phyloP scores from a whole-genome alignment of 768 basidiomycete genomes.

The Cyathus striatus region DNA sequence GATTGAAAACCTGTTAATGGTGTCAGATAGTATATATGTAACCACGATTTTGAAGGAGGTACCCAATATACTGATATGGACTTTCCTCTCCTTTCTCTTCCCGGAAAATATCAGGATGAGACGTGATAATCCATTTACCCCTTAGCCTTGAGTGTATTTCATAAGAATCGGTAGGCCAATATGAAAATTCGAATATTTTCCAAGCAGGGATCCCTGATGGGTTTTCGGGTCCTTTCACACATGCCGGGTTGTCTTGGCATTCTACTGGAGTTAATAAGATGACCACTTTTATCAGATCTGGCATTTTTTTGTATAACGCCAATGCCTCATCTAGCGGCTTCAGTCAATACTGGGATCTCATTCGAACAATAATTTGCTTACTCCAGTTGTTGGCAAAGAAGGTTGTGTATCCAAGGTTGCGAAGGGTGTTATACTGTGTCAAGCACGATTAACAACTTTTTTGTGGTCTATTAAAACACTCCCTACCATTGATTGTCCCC shows the following conservation, averaged over 20 bases:
- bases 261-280: conserved; percentile 18
- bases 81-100: conserved; percentile 5
- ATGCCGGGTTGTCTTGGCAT: conserved; percentile 19
- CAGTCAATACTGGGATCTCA: not conserved
- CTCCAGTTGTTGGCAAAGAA: conserved; percentile 17
- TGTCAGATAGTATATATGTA: too few species aligned
- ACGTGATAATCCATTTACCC: conserved; percentile 25
- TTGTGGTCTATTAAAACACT: not conserved
- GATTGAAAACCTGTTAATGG: conserved; percentile 21
- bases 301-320: conserved; percentile 23
- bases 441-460: not conserved
- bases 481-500: conserved; percentile 21
- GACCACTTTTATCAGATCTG: conserved; percentile 23
- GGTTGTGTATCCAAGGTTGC: conserved; percentile 11
- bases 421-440: not conserved
- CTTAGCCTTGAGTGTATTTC: conserved; percentile 12
- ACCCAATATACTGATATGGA: conserved; percentile 20
- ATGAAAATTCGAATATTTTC: conserved; percentile 29
- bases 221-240: conserved; percentile 19
- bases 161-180: conserved; percentile 19
- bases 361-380: conserved; percentile 5
- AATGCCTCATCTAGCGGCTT: conserved; percentile 15
- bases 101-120: conserved; percentile 23
- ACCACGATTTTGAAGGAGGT: too few species aligned
- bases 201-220: conserved; percentile 29